A percentile compares a stretch with the other conserved stretches of the same genome.
These are phyloP conservation scores for Neoascochyta sp. DNA, from an alignment of 2,329 filamentous ascomycete genomes.

Conservation along the genomic window DNA sequence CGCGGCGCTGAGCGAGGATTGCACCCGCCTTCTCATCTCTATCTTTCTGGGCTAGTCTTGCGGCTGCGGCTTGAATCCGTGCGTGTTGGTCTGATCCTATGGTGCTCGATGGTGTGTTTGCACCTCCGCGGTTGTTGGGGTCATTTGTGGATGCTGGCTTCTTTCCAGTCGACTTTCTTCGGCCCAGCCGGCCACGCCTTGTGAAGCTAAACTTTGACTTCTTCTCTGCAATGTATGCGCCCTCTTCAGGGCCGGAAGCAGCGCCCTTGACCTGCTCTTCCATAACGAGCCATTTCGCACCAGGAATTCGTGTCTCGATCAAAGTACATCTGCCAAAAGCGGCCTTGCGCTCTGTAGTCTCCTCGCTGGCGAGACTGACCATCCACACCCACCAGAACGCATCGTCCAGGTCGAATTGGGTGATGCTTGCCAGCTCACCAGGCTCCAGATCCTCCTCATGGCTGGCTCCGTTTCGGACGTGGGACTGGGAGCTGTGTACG, in stretches of 20 bases:
- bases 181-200: conserved; percentile 64
- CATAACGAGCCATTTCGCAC: conserved; percentile 86
- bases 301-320: conserved; percentile 78
- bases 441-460: conserved; percentile 73
- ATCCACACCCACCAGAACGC: conserved; percentile 99
- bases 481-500: conserved; percentile 82
- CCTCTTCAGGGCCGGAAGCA: conserved; percentile 75
- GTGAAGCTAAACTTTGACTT: conserved; percentile 86
- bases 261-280: conserved; percentile 96
- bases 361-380: conserved; percentile 87
- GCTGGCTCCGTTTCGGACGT: conserved; percentile 61
- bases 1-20: conserved; percentile 51
- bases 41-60: conserved; percentile 71
- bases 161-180: conserved; percentile 49
- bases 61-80: conserved; percentile 85
- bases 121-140: conserved; percentile 50
- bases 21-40: conserved; percentile 54
- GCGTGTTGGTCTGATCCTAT: conserved; percentile 90
- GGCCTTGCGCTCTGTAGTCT: conserved; percentile 78
- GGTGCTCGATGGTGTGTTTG: conserved; percentile 61
- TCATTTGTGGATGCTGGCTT: conserved; percentile 47
- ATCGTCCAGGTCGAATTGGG: conserved; percentile 80
- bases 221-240: conserved; percentile 91
- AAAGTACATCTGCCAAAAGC: conserved; percentile 92
- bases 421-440: conserved; percentile 91